Percentiles rank a stretch among this genome's conserved stretches.
Evolutionary conservation across 306 rosid species (phyloP).

Genomic region (Aeschynomene evenia): DNA sequence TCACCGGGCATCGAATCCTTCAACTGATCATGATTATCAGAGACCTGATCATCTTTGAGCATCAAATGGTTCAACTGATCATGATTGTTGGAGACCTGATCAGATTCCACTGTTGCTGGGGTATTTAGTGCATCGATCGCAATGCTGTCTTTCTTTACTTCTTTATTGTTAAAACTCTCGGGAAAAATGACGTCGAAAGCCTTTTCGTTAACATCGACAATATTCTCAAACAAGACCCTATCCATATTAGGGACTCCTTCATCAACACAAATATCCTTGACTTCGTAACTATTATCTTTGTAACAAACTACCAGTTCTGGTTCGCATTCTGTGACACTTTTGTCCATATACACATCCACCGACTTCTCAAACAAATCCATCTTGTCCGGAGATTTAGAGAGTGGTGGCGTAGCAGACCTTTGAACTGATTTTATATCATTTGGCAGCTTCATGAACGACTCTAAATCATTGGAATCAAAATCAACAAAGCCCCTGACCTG

Average conservation of each 20-base stretch:
- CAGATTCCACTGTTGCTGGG: slow-evolving; percentile 36
- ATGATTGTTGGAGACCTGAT: slow-evolving; percentile 24
- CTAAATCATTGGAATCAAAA: slow-evolving; percentile 41
- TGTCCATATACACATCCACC: slow-evolving; percentile 48
- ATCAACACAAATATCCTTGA: slow-evolving; percentile 86
- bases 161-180: slow-evolving; percentile 23
- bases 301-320: slow-evolving; percentile 59
- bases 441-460: slow-evolving; percentile 33
- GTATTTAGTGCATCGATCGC: slow-evolving; percentile 30
- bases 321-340: slow-evolving; percentile 57
- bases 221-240: slow-evolving; percentile 46
- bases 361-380: slow-evolving; percentile 32
- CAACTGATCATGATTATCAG: slow-evolving; percentile 19
- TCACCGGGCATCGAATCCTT: slow-evolving; percentile 37
- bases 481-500: slow-evolving; percentile 26
- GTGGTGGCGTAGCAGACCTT: slow-evolving; percentile 22
- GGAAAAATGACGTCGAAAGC: slow-evolving; percentile 35
- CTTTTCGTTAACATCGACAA: slow-evolving; percentile 38
- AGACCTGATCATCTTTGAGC: slow-evolving; percentile 35
- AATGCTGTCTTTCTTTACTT: slow-evolving; percentile 27
- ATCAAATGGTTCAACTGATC: slow-evolving; percentile 35
- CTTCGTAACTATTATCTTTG: slow-evolving; percentile 51
- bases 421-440: slow-evolving; percentile 29
- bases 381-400: slow-evolving; percentile 27
- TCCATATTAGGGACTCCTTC: slow-evolving; percentile 58